Conservation (phyloP, 768 basidiomycete genomes). For the Termitomyces sp. region DNA sequence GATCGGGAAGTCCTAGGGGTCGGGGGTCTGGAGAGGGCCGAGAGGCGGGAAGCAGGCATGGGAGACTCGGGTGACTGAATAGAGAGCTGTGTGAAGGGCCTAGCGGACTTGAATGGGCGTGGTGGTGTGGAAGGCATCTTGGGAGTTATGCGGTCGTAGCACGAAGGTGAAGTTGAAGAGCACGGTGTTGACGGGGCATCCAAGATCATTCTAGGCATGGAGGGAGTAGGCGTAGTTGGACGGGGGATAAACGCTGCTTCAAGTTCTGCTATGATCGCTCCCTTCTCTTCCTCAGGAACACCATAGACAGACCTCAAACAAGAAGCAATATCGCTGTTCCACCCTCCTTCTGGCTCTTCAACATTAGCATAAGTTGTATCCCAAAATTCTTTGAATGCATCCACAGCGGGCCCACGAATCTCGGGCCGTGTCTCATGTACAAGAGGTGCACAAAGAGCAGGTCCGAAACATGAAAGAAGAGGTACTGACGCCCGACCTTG, state of each 20-base stretch:
- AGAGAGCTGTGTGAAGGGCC: constrained; percentile 8
- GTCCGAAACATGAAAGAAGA: constrained; percentile 43
- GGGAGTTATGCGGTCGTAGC: not conserved
- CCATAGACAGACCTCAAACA: constrained; percentile 20
- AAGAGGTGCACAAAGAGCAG: constrained; percentile 58
- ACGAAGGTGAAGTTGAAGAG: not conserved
- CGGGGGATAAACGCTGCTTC: not conserved
- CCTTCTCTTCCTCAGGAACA: constrained; percentile 1
- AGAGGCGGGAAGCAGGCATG: constrained; percentile 11
- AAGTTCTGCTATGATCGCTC: not conserved
- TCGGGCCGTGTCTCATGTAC: constrained; percentile 36
- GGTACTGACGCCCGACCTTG: constrained; percentile 35
- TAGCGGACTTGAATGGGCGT: constrained; percentile 12
- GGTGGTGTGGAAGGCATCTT: constrained; percentile 1
- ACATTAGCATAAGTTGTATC: constrained; percentile 36
- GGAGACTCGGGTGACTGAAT: constrained; percentile 17
- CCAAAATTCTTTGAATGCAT: constrained; percentile 67
- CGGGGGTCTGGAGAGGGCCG: constrained; percentile 16
- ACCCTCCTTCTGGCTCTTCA: constrained; percentile 43
- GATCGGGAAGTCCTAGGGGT: constrained; percentile 26
- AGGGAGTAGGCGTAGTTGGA: constrained; percentile 5
- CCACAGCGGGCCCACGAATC: constrained; percentile 38
- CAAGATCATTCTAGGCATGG: not conserved
- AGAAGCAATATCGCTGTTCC: constrained; percentile 44
- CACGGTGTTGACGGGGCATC: constrained; percentile 2